Conservation (phyloP, 345 rosid species). For the Citrus hindsii region DNA sequence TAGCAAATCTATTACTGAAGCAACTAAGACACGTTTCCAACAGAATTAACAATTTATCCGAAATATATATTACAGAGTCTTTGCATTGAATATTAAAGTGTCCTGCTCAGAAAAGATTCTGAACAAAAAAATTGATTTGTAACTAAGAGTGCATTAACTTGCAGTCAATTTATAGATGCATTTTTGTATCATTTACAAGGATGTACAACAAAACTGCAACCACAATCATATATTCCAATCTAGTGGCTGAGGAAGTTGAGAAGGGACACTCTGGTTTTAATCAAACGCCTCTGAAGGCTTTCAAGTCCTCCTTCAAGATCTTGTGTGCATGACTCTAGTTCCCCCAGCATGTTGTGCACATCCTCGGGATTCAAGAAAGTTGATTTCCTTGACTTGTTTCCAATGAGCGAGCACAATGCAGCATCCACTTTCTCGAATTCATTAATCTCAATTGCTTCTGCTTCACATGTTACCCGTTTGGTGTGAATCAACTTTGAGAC, state of each 20-base stretch:
- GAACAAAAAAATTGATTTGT: background rate
- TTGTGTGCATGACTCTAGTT: constrained; percentile 12
- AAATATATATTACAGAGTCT: background rate
- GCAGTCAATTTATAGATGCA: background rate
- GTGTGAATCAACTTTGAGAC: constrained; percentile 24
- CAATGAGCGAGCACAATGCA: constrained; percentile 14
- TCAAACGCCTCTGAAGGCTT: constrained; percentile 12
- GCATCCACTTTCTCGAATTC: constrained; percentile 18
- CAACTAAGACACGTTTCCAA: background rate
- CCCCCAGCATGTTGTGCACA: background rate
- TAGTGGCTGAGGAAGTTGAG: constrained; percentile 29
- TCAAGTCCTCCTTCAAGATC: constrained; percentile 14
- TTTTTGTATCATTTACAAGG: background rate
- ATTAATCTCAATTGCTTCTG: background rate
- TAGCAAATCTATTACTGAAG: too few species aligned
- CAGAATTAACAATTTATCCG: background rate
- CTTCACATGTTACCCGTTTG: constrained; percentile 12
- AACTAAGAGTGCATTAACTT: background rate
- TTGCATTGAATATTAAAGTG: background rate
- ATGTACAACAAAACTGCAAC: background rate
- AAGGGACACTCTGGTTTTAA: constrained; percentile 20
- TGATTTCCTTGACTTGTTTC: constrained; percentile 12
- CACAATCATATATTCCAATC: background rate
- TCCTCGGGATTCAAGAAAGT: constrained; percentile 5
- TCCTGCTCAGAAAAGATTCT: background rate